Conservation (phyloP, 129 eudicot genomes). For the Cynara cardunculus region DNA sequence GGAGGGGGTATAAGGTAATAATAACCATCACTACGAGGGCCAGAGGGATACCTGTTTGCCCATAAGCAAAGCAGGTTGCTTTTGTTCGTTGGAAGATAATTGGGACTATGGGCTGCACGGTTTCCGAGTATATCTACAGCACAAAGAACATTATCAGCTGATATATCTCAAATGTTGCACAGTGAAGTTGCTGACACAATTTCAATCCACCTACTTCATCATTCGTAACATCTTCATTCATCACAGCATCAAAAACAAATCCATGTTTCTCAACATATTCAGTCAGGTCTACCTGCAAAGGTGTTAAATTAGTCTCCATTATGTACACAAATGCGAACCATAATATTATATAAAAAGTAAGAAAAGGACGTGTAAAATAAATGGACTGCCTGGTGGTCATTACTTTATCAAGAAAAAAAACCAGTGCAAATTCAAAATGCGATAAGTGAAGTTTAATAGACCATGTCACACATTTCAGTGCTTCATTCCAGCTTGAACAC, state of each 20-base stretch:
- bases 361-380: too few relatives aligned
- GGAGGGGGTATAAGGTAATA: neutral
- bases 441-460: neutral
- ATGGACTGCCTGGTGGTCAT: too few relatives aligned
- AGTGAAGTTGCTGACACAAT: neutral
- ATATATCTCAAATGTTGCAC: neutral
- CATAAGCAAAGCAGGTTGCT: slow-evolving; percentile 92
- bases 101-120: slow-evolving; percentile 74
- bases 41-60: slow-evolving; percentile 58
- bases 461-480: neutral
- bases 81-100: slow-evolving; percentile 66
- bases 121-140: slow-evolving; percentile 54
- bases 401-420: too few relatives aligned
- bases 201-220: slow-evolving; percentile 42
- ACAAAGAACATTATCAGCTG: neutral
- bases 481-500: neutral
- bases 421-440: too few relatives aligned
- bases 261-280: slow-evolving; percentile 75
- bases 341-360: too few relatives aligned
- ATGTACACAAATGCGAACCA: neutral
- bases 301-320: neutral
- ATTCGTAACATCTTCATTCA: slow-evolving; percentile 58
- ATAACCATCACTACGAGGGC: neutral
- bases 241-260: slow-evolving; percentile 71
- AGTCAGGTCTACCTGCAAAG: slow-evolving; percentile 68